Percentiles rank a stretch among this genome's conserved stretches.
phyloP scores from a whole-genome alignment of 2,329 filamentous ascomycete species.

The Clonostachys byssicola region DNA sequence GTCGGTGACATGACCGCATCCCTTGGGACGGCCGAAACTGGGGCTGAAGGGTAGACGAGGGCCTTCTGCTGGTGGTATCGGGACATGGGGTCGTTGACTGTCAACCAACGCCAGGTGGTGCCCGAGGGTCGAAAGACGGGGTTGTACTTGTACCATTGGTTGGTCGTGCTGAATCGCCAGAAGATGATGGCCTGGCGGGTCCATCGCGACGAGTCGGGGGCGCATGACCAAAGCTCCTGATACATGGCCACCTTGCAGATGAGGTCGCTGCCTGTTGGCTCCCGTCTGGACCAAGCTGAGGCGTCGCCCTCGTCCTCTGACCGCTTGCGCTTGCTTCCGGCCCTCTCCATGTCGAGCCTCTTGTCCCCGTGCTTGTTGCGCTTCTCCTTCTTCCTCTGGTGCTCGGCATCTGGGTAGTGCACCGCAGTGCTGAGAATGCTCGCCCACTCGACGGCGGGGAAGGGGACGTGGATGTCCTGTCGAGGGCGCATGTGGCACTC shows the following conservation, averaged over 20 bases:
- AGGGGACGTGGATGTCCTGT: constrained; percentile 49
- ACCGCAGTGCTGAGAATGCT: constrained; percentile 53
- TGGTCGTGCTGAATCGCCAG: constrained; percentile 55
- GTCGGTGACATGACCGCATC: constrained; percentile 51
- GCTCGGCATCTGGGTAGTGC: constrained; percentile 40
- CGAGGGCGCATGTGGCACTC: constrained; percentile 44
- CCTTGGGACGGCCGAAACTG: constrained; percentile 15
- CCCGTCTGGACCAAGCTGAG: constrained; percentile 29
- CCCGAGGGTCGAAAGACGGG: constrained; percentile 45
- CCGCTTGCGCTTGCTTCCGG: constrained; percentile 31
- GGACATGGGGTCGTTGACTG: constrained; percentile 55
- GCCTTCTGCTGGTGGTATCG: constrained; percentile 50
- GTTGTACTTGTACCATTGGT: constrained; percentile 46
- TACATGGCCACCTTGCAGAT: constrained; percentile 62
- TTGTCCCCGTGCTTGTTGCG: constrained; percentile 25
- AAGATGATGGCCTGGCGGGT: constrained; percentile 56
- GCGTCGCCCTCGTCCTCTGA: constrained; percentile 34
- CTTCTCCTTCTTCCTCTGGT: constrained; percentile 30
- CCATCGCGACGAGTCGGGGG: constrained; percentile 43
- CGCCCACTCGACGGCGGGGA: constrained; percentile 55
- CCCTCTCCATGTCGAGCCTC: constrained; percentile 20
- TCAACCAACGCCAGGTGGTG: constrained; percentile 59
- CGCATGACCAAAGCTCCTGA: constrained; percentile 58
- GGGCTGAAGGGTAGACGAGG: constrained; percentile 26
- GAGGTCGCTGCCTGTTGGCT: constrained; percentile 47